Evolutionary conservation across 129 eudicot genomes (phyloP).

Genomic region (Saposhnikovia divaricata): DNA sequence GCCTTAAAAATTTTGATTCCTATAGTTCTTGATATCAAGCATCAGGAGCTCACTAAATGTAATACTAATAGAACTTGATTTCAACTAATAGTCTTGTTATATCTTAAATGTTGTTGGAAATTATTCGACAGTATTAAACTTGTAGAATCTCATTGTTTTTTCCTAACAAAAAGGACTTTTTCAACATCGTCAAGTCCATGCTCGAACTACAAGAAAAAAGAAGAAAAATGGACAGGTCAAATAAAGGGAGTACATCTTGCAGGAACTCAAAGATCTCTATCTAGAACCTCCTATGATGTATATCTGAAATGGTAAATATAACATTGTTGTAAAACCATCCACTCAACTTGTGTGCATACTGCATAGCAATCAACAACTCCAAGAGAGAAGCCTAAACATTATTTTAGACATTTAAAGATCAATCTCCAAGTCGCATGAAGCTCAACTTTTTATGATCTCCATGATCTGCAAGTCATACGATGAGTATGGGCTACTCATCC

Average conservation of each 20-base stretch:
- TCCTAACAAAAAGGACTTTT: background rate
- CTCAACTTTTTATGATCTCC: background rate
- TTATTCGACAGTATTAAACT: background rate
- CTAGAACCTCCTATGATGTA: background rate
- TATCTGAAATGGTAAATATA: background rate
- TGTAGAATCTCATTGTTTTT: background rate
- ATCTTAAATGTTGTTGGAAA: background rate
- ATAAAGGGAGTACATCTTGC: background rate
- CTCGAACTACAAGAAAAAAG: background rate
- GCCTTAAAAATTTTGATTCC: background rate
- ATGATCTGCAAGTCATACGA: background rate
- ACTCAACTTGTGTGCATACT: background rate
- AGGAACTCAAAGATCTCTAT: background rate
- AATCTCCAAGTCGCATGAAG: background rate
- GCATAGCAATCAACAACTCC: background rate
- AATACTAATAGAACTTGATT: background rate
- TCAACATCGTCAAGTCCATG: background rate
- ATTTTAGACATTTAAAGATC: background rate
- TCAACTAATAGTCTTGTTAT: background rate
- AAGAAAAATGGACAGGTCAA: background rate
- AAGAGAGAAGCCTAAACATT: background rate
- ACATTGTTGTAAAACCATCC: background rate
- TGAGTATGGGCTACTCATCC: constrained; percentile 1
- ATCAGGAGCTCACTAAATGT: background rate
- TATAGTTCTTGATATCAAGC: background rate